Conservation (phyloP, 306 rosid species). For the Malus orientalis region DNA sequence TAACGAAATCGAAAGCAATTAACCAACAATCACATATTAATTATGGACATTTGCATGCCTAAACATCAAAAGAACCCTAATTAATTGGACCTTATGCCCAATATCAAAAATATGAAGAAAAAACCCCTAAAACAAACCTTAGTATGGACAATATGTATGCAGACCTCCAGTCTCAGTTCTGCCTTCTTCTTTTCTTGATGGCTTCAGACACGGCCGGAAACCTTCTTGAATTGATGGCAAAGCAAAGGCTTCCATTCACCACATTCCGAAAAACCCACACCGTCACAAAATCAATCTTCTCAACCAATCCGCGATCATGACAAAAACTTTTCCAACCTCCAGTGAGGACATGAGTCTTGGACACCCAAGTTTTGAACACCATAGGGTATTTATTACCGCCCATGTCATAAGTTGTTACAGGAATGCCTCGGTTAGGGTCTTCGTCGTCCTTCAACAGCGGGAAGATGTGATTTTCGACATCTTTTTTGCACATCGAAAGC, state of each 20-base stretch:
- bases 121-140: too few relatives aligned
- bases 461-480: not conserved
- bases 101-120: too few relatives aligned
- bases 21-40: too few relatives aligned
- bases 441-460: not conserved
- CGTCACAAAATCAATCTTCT: not conserved
- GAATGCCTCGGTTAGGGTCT: not conserved
- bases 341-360: not conserved
- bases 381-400: not conserved
- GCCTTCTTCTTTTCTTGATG: not conserved
- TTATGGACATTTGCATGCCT: too few relatives aligned
- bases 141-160: too few relatives aligned
- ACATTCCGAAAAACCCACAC: not conserved
- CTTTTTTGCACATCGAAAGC: not conserved
- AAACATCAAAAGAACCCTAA: too few relatives aligned
- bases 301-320: not conserved
- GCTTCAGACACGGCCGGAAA: not conserved
- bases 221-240: not conserved
- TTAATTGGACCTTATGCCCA: too few relatives aligned
- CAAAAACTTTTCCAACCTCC: constrained; percentile 4
- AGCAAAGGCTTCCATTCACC: not conserved
- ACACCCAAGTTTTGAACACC: constrained; percentile 1
- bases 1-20: too few relatives aligned
- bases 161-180: not conserved
- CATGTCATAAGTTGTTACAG: not conserved